phyloP scores from a whole-genome alignment of 257 asterid species.

The Solanum medicagineum region DNA sequence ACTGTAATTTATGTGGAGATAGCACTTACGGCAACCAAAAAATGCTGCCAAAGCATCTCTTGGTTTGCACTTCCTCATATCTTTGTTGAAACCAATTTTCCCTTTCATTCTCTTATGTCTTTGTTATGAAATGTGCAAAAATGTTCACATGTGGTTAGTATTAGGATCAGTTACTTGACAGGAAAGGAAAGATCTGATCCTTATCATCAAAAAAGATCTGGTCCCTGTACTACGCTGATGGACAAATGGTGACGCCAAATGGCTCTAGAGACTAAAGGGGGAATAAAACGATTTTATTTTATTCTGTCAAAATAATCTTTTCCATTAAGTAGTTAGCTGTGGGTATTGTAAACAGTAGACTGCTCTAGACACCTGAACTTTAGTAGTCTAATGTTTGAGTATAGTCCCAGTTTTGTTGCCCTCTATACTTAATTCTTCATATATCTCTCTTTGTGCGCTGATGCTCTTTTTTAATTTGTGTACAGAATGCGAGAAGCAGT shows the following conservation, averaged over 20 bases:
- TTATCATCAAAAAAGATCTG: not conserved
- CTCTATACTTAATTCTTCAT: not conserved
- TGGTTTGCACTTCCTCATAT: not conserved
- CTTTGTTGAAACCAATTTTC: not conserved
- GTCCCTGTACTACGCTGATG: not conserved
- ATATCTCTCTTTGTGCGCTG: not conserved
- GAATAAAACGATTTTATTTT: not conserved
- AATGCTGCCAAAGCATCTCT: not conserved
- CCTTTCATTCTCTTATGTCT: not conserved
- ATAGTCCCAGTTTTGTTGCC: not conserved
- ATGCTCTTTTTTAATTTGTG: not conserved
- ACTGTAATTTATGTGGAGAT: not conserved
- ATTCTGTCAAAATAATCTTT: not conserved
- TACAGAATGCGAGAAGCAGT: not conserved
- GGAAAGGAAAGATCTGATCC: not conserved
- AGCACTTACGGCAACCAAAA: not conserved
- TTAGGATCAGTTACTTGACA: not conserved
- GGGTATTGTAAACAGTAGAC: not conserved
- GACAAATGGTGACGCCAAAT: not conserved
- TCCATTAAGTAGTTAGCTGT: not conserved
- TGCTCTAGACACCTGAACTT: not conserved
- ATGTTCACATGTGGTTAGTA: not conserved
- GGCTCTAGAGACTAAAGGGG: not conserved
- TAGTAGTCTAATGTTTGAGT: not conserved
- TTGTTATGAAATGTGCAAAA: not conserved